Evolutionary conservation across 2,329 filamentous ascomycete genomes (phyloP).

Genomic region (Alternaria rosae): DNA sequence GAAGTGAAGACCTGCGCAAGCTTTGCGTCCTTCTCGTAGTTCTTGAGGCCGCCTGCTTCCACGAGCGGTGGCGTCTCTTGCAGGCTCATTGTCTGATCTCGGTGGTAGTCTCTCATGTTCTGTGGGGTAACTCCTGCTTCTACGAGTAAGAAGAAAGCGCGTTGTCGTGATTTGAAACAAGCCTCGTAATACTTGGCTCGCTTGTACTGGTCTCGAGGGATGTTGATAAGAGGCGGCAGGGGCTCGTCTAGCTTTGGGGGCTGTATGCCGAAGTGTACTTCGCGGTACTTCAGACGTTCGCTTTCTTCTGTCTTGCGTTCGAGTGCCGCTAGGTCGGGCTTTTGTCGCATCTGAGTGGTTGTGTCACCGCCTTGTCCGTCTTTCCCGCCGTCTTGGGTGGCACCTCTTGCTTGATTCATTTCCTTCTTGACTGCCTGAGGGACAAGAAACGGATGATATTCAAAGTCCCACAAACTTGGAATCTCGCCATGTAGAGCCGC

Average conservation of each 20-base stretch:
- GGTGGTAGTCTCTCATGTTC: slow-evolving; percentile 41
- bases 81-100: slow-evolving; percentile 28
- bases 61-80: slow-evolving; percentile 29
- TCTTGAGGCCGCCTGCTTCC: slow-evolving; percentile 27
- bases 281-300: slow-evolving; percentile 42
- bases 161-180: slow-evolving; percentile 43
- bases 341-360: slow-evolving; percentile 30
- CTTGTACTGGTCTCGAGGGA: slow-evolving; percentile 32
- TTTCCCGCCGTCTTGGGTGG: neutral
- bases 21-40: slow-evolving; percentile 37
- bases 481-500: slow-evolving; percentile 44
- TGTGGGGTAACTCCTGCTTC: slow-evolving; percentile 38
- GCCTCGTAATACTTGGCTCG: slow-evolving; percentile 38
- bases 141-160: slow-evolving; percentile 38
- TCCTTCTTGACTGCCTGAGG: slow-evolving; percentile 16
- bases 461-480: slow-evolving; percentile 46
- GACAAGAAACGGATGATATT: slow-evolving; percentile 37
- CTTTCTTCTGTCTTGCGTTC: slow-evolving; percentile 35
- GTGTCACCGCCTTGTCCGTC: neutral
- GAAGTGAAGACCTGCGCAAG: slow-evolving; percentile 24
- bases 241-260: slow-evolving; percentile 32
- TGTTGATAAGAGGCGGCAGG: slow-evolving; percentile 41
- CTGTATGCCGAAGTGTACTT: slow-evolving; percentile 42
- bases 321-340: slow-evolving; percentile 33
- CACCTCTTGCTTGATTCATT: neutral